Evolutionary conservation across 176 grass and related monocot species (phyloP).

Genomic region (Themeda triandra): DNA sequence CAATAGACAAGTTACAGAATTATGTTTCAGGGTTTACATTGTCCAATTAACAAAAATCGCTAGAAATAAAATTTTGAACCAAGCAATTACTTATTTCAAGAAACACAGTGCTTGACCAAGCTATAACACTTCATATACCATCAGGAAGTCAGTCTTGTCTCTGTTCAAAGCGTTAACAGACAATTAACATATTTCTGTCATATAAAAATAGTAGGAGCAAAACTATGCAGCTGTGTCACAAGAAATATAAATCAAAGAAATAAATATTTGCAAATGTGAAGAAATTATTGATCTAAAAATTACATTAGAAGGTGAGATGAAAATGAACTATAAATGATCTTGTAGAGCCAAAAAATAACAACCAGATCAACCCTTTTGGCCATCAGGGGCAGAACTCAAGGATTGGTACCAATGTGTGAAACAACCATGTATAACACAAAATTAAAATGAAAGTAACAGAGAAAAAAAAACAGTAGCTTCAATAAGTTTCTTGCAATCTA

Average conservation of each 20-base stretch:
- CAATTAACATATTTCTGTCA: background rate
- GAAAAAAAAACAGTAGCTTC: conserved; percentile 28
- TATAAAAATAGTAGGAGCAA: conserved; percentile 3
- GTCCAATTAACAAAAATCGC: background rate
- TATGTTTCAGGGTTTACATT: conserved; percentile 9
- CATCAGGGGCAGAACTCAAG: conserved; percentile 19
- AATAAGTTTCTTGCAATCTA: conserved; percentile 41
- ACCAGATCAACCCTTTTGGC: conserved; percentile 3
- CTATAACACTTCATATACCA: background rate
- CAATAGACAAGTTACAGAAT: background rate
- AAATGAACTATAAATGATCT: too few species aligned
- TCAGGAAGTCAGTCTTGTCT: background rate
- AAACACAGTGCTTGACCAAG: conserved; percentile 1
- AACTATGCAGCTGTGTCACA: conserved; percentile 2
- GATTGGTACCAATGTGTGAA: background rate
- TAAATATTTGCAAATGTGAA: background rate
- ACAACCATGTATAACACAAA: background rate
- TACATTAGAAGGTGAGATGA: background rate
- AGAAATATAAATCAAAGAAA: background rate
- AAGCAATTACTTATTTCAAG: background rate
- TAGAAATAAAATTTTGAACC: conserved; percentile 15
- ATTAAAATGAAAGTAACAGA: conserved; percentile 17
- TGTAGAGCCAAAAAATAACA: background rate
- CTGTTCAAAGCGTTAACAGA: background rate
- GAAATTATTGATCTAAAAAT: background rate